Conservation (phyloP, 306 rosid genomes). For the Prunus armeniaca region DNA sequence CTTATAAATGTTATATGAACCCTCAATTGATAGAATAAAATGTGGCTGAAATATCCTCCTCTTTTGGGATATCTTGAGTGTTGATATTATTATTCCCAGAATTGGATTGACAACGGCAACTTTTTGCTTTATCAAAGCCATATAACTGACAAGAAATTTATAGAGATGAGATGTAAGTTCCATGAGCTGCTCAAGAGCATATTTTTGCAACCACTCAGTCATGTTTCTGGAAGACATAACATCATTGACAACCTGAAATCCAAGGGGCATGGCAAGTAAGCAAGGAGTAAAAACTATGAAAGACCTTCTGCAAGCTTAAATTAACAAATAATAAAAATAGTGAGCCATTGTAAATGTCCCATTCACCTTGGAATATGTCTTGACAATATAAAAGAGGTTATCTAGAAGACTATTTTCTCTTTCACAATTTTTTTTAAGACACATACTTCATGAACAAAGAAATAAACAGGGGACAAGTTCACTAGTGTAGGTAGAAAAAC, state of each 20-base stretch:
- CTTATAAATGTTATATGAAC: conserved; percentile 53
- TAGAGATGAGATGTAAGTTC: conserved; percentile 62
- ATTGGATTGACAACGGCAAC: conserved; percentile 42
- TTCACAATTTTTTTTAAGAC: background rate
- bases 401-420: background rate
- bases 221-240: conserved; percentile 55
- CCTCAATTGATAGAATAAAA: conserved; percentile 65
- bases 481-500: background rate
- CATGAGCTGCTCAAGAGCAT: conserved; percentile 82
- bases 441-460: background rate
- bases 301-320: background rate
- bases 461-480: background rate
- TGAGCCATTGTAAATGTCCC: background rate
- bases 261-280: conserved; percentile 23
- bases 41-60: conserved; percentile 72
- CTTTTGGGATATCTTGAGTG: conserved; percentile 62
- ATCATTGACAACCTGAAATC: conserved; percentile 59
- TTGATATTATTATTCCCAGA: conserved; percentile 46
- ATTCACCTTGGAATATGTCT: background rate
- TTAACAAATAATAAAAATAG: background rate
- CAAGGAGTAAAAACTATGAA: background rate
- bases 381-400: background rate
- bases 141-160: conserved; percentile 45
- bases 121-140: conserved; percentile 36
- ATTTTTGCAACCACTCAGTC: conserved; percentile 68